Conservation (phyloP, 805 yeast species). For the Sporopachydermia lactativora region DNA sequence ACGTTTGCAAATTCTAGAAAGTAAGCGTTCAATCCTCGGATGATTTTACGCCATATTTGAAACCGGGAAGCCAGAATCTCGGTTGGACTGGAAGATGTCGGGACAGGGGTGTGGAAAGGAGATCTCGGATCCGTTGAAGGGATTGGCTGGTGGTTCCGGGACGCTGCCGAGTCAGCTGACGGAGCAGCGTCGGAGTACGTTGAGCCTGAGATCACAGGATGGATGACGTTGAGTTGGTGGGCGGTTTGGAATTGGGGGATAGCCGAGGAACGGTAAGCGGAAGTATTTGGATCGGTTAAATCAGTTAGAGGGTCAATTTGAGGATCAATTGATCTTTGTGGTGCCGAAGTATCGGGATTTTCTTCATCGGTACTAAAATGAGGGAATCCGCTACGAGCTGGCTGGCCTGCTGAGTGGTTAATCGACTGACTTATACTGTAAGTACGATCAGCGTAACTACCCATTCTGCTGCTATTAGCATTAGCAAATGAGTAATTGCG, state of each 20-base stretch:
- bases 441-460: not conserved
- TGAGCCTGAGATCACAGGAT: not conserved
- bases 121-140: conserved; percentile 3
- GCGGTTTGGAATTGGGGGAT: conserved; percentile 1
- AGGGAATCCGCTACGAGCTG: too few relatives aligned
- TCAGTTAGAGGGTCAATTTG: too few relatives aligned
- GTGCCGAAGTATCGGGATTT: too few relatives aligned
- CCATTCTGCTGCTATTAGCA: not conserved
- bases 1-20: conserved; percentile 69
- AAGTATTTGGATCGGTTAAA: too few relatives aligned
- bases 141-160: not conserved
- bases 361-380: too few relatives aligned
- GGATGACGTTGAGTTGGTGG: conserved; percentile 1
- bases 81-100: conserved; percentile 62
- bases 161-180: not conserved
- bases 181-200: not conserved
- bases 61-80: conserved; percentile 76
- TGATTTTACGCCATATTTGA: conserved; percentile 72
- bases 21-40: conserved; percentile 61
- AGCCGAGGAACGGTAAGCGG: too few relatives aligned
- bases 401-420: too few relatives aligned
- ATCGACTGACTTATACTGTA: too few relatives aligned
- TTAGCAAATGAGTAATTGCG: not conserved
- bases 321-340: too few relatives aligned
- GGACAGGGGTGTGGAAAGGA: conserved; percentile 22